Conservation (phyloP, 768 basidiomycete genomes). For the Gloeopeniophorella convolvens region DNA sequence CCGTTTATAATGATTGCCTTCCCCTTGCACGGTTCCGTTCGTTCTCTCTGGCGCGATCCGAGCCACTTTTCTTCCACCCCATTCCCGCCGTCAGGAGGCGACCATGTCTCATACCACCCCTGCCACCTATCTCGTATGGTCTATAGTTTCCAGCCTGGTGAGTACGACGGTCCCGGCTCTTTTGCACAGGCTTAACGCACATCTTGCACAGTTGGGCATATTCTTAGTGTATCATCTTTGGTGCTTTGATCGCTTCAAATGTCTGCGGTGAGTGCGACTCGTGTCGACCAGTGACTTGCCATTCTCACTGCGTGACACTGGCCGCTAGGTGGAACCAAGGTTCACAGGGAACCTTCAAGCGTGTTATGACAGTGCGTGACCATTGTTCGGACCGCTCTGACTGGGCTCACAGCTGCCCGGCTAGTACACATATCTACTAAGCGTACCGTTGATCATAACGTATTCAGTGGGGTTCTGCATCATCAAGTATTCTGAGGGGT, state of each 20-base stretch:
- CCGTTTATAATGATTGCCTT: not conserved
- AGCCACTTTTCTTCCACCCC: not conserved
- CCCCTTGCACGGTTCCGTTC: not conserved
- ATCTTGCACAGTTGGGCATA: conserved; percentile 38
- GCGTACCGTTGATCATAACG: conserved; percentile 52
- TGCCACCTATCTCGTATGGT: conserved; percentile 49
- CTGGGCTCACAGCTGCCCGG: not conserved
- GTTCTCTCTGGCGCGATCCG: too few species aligned
- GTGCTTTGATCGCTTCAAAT: conserved; percentile 75
- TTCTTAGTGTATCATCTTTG: conserved; percentile 72
- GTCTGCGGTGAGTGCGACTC: conserved; percentile 58
- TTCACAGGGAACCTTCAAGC: conserved; percentile 68
- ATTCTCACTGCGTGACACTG: not conserved
- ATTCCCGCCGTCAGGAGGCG: not conserved
- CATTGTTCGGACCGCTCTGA: not conserved
- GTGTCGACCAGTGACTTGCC: too few species aligned
- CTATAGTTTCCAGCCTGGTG: conserved; percentile 47
- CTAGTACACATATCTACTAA: conserved; percentile 68
- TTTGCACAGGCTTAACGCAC: not conserved
- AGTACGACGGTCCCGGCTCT: conserved; percentile 23
- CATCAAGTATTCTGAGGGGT: conserved; percentile 75
- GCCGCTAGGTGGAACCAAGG: conserved; percentile 59
- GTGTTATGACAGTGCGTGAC: conserved; percentile 70
- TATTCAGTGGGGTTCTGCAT: conserved; percentile 58
- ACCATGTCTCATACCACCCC: conserved; percentile 9